Conservation (phyloP, 306 rosid genomes). For the Fragaria nilgerrensis region DNA sequence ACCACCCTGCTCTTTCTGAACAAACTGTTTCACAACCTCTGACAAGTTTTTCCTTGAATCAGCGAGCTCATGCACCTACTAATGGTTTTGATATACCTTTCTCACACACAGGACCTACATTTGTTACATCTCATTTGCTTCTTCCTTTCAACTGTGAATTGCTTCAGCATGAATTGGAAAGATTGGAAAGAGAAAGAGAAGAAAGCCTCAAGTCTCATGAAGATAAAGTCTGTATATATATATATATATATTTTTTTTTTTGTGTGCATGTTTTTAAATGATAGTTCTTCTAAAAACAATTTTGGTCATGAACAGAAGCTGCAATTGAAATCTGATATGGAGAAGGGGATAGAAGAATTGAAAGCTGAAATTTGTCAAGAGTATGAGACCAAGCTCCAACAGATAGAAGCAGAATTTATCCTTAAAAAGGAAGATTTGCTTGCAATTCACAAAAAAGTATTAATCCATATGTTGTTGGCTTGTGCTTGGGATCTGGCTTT, state of each 20-base stretch:
- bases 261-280: slow-evolving; percentile 2
- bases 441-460: slow-evolving; percentile 30
- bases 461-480: slow-evolving; percentile 48
- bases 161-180: slow-evolving; percentile 55
- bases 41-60: background rate
- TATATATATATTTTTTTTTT: background rate
- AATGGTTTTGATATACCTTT: slow-evolving; percentile 15
- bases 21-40: slow-evolving; percentile 21
- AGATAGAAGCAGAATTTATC: slow-evolving; percentile 44
- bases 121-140: slow-evolving; percentile 33
- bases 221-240: slow-evolving; percentile 43
- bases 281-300: slow-evolving; percentile 9
- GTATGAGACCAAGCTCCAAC: slow-evolving; percentile 47
- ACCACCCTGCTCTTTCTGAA: slow-evolving; percentile 10
- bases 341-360: slow-evolving; percentile 53
- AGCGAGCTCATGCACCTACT: background rate
- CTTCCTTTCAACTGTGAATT: slow-evolving; percentile 40
- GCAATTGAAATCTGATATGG: slow-evolving; percentile 48
- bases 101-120: slow-evolving; percentile 34
- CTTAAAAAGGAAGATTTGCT: slow-evolving; percentile 43
- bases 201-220: slow-evolving; percentile 34
- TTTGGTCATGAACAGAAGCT: slow-evolving; percentile 52
- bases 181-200: slow-evolving; percentile 36
- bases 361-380: slow-evolving; percentile 40
- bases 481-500: slow-evolving; percentile 34